Conservation (phyloP, 1,139 yeast species). For the Blastobotrys arbuscula region DNA sequence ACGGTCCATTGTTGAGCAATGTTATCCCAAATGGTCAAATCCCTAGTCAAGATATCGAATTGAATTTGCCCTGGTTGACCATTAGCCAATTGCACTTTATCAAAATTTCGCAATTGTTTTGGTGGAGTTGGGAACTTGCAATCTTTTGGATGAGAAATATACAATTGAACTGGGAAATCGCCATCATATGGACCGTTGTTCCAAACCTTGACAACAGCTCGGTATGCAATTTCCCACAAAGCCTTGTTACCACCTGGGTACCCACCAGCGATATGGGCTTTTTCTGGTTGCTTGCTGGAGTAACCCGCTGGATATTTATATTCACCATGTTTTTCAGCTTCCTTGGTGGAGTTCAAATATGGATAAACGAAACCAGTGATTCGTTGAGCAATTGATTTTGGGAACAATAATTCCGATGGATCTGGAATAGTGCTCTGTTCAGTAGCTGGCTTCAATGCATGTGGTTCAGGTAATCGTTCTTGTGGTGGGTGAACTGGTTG, state of each 20-base stretch:
- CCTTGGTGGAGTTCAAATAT: conserved; percentile 23
- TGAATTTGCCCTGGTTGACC: conserved; percentile 39
- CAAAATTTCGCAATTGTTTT: conserved; percentile 53
- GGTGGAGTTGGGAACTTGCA: conserved; percentile 41
- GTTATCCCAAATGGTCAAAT: conserved; percentile 46
- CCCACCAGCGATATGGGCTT: conserved; percentile 51
- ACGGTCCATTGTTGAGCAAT: conserved; percentile 56
- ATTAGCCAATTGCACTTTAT: conserved; percentile 47
- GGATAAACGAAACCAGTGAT: conserved; percentile 29
- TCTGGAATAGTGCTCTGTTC: conserved; percentile 10
- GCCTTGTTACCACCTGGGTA: conserved; percentile 50
- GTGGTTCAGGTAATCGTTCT: conserved; percentile 47
- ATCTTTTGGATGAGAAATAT: conserved; percentile 49
- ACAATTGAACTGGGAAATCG: conserved; percentile 40
- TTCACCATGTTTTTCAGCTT: conserved; percentile 25
- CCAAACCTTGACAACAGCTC: conserved; percentile 44
- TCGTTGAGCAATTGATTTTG: conserved; percentile 27
- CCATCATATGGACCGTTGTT: conserved; percentile 42
- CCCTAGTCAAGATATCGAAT: conserved; percentile 40
- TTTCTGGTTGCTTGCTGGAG: conserved; percentile 35
- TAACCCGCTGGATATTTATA: conserved; percentile 53
- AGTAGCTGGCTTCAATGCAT: conserved; percentile 36
- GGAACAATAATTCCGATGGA: conserved; percentile 49
- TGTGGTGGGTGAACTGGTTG: conserved; percentile 43
- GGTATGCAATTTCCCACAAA: conserved; percentile 42